phyloP scores from a whole-genome alignment of 1,139 yeast species.

The Scheffersomyces titani region DNA sequence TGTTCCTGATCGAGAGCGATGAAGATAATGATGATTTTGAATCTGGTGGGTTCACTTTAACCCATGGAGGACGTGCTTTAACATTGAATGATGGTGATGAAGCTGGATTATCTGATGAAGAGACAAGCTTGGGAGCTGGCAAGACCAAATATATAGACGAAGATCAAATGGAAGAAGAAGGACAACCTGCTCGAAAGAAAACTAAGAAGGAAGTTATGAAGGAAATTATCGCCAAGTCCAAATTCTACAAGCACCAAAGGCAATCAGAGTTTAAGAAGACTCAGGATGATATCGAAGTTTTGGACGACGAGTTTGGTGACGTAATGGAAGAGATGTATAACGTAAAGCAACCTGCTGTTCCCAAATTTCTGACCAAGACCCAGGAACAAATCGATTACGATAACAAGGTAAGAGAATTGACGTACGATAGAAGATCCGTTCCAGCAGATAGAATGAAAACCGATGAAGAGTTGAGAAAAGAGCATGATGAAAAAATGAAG shows the following conservation, averaged over 20 bases:
- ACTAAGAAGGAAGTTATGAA: slow-evolving; percentile 95
- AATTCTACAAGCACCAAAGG: slow-evolving; percentile 84
- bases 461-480: slow-evolving; percentile 75
- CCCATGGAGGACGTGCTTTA: slow-evolving; percentile 79
- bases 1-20: slow-evolving; percentile 68
- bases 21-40: slow-evolving; percentile 60
- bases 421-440: slow-evolving; percentile 82
- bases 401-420: slow-evolving; percentile 72
- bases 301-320: slow-evolving; percentile 79
- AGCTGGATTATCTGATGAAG: slow-evolving; percentile 13
- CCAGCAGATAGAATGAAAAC: slow-evolving; percentile 98
- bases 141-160: slow-evolving; percentile 33
- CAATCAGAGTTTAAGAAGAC: slow-evolving; percentile 75
- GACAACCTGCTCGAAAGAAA: slow-evolving; percentile 60
- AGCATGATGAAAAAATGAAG: slow-evolving; percentile 64
- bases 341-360: slow-evolving; percentile 16
- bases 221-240: slow-evolving; percentile 93
- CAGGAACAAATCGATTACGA: slow-evolving; percentile 66
- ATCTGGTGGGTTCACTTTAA: slow-evolving; percentile 53
- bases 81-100: slow-evolving; percentile 43
- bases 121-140: slow-evolving; percentile 12
- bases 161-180: slow-evolving; percentile 37
- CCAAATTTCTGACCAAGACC: slow-evolving; percentile 32
- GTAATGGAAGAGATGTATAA: slow-evolving; percentile 60
- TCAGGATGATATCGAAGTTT: slow-evolving; percentile 68